These are phyloP conservation scores for Suillus hirtellus DNA, from an alignment of 768 basidiomycete species.

Conservation along the genomic window DNA sequence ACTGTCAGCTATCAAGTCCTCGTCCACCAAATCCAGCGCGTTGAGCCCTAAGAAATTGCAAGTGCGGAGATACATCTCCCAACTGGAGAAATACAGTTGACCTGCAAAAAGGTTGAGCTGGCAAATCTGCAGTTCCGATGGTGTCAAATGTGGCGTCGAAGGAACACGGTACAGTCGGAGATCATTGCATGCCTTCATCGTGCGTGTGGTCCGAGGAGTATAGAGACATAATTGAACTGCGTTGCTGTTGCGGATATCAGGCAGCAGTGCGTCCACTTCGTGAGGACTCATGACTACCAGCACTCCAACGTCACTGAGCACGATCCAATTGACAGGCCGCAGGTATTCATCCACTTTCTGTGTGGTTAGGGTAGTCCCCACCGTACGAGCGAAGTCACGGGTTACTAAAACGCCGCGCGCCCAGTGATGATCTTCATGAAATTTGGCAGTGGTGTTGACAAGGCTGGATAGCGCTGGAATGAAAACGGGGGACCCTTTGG, in stretches of 20 bases:
- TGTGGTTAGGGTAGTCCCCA: background rate
- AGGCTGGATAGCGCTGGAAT: constrained; percentile 18
- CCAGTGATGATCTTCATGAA: constrained; percentile 26
- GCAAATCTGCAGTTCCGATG: background rate
- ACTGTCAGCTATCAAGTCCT: background rate
- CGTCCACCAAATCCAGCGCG: constrained; percentile 1
- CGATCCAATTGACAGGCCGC: constrained; percentile 33
- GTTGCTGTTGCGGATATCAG: constrained; percentile 34
- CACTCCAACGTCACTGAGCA: constrained; percentile 13
- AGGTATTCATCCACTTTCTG: constrained; percentile 18
- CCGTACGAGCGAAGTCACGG: constrained; percentile 18
- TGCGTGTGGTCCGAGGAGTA: constrained; percentile 36
- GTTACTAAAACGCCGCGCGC: constrained; percentile 20
- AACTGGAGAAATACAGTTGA: background rate
- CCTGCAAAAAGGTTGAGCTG: constrained; percentile 7
- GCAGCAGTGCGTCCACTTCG: constrained; percentile 41
- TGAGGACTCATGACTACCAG: constrained; percentile 43
- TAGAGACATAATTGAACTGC: constrained; percentile 45
- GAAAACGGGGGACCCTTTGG: constrained; percentile 22
- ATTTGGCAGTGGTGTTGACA: constrained; percentile 7
- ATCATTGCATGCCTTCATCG: constrained; percentile 39
- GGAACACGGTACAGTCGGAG: constrained; percentile 18
- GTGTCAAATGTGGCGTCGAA: background rate
- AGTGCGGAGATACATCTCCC: background rate
- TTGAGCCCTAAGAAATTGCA: constrained; percentile 1